A percentile compares a stretch with the other conserved stretches of the same genome.
Evolutionary conservation across 495 filamentous ascomycete species (phyloP).

Genomic region (Antarctomyces pellizariae): DNA sequence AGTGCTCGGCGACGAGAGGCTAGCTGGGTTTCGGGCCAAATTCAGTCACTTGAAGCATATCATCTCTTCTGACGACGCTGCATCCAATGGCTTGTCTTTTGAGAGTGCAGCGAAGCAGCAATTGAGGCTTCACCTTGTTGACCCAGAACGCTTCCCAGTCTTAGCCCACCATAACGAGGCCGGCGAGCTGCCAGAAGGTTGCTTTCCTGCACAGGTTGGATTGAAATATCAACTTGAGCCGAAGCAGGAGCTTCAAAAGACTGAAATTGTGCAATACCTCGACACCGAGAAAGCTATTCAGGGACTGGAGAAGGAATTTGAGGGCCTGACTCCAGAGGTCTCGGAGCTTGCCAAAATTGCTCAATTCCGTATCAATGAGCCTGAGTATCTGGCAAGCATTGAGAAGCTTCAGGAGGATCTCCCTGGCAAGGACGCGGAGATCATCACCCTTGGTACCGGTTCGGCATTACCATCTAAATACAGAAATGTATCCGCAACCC

Average conservation of each 20-base stretch:
- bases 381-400: constrained; percentile 16
- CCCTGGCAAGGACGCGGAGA: constrained; percentile 48
- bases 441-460: constrained; percentile 75
- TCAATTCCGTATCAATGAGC: constrained; percentile 16
- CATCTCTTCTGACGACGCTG: constrained; percentile 45
- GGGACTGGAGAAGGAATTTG: constrained; percentile 12
- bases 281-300: constrained; percentile 22
- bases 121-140: constrained; percentile 43
- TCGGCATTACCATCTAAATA: constrained; percentile 77
- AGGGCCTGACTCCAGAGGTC: constrained; percentile 18
- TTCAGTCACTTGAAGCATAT: constrained; percentile 42
- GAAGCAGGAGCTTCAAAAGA: constrained; percentile 25
- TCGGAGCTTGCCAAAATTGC: constrained; percentile 25
- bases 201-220: constrained; percentile 10
- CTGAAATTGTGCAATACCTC: constrained; percentile 25
- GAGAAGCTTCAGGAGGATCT: constrained; percentile 27
- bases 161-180: constrained; percentile 30
- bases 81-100: constrained; percentile 47
- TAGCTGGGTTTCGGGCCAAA: constrained; percentile 44
- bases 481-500: constrained; percentile 78
- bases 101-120: constrained; percentile 34
- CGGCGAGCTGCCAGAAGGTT: constrained; percentile 1
- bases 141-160: constrained; percentile 40
- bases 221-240: constrained; percentile 44
- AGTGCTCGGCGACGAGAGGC: constrained; percentile 31